A percentile compares a stretch with the other conserved stretches of the same genome.
These are phyloP conservation scores for Cladosporium oxysporum DNA, from an alignment of 2,329 filamentous ascomycete genomes.

Conservation along the genomic window DNA sequence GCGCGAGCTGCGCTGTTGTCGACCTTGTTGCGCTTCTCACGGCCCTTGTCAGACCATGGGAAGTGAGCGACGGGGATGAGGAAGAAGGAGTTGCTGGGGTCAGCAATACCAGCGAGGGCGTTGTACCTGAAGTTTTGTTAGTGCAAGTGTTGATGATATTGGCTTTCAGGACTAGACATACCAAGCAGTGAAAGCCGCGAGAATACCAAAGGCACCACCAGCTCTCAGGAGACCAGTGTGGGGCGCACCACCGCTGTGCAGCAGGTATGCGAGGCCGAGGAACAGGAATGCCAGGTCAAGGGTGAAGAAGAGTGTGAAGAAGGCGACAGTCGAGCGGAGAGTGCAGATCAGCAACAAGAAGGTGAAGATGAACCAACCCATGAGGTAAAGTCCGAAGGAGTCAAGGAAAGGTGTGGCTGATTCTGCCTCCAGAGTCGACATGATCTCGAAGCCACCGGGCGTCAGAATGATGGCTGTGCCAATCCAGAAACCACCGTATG, in stretches of 20 bases:
- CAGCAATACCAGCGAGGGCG: slow-evolving; percentile 57
- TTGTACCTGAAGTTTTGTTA: slow-evolving; percentile 44
- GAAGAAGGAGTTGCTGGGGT: slow-evolving; percentile 73
- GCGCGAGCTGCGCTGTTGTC: slow-evolving; percentile 45
- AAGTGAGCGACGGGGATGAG: slow-evolving; percentile 90
- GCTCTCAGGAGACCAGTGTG: slow-evolving; percentile 51
- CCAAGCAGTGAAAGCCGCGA: slow-evolving; percentile 57
- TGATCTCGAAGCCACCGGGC: slow-evolving; percentile 55
- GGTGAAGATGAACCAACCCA: slow-evolving; percentile 63
- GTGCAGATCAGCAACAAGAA: slow-evolving; percentile 56
- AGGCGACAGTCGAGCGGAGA: slow-evolving; percentile 60
- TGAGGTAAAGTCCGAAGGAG: slow-evolving; percentile 59
- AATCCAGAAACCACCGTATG: slow-evolving; percentile 65
- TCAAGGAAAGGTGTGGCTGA: slow-evolving; percentile 49
- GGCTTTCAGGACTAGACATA: slow-evolving; percentile 23
- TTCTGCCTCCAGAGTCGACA: slow-evolving; percentile 43
- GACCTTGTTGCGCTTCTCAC: slow-evolving; percentile 54
- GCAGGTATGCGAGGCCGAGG: slow-evolving; percentile 56
- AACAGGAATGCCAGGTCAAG: slow-evolving; percentile 61
- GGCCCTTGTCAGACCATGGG: slow-evolving; percentile 84
- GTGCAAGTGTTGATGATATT: neutral
- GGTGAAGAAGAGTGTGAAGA: slow-evolving; percentile 60
- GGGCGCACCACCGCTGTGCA: slow-evolving; percentile 42
- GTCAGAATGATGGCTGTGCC: slow-evolving; percentile 60
- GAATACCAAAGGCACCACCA: slow-evolving; percentile 55